Percentiles rank a stretch among this genome's conserved stretches.
phyloP scores from a whole-genome alignment of 805 yeast genomes.

The Cyberlindnera galapagoensis region DNA sequence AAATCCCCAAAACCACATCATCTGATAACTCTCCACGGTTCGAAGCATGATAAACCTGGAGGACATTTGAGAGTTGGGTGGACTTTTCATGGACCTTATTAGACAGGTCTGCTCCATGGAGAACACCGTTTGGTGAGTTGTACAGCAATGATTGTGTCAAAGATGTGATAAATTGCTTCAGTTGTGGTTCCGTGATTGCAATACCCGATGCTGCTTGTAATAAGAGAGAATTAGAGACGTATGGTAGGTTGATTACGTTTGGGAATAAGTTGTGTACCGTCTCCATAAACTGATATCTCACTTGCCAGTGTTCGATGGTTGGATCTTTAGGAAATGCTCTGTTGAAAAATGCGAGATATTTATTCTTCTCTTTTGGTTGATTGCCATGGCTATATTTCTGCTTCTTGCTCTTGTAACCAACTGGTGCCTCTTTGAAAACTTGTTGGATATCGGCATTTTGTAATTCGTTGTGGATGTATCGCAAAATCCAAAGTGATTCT shows the following conservation, averaged over 20 bases:
- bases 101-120: constrained; percentile 3
- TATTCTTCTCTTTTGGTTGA: background rate
- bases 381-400: too few species aligned
- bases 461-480: constrained; percentile 5
- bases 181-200: constrained; percentile 9
- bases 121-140: constrained; percentile 7
- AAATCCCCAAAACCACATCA: constrained; percentile 9
- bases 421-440: constrained; percentile 1
- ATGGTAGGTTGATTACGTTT: constrained; percentile 1
- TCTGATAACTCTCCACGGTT: constrained; percentile 10
- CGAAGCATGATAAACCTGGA: constrained; percentile 9
- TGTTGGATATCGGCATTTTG: constrained; percentile 2
- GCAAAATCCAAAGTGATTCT: constrained; percentile 5
- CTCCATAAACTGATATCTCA: constrained; percentile 10
- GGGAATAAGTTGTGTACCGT: constrained; percentile 12
- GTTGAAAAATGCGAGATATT: constrained; percentile 2
- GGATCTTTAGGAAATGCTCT: constrained; percentile 18
- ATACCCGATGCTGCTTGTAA: constrained; percentile 17
- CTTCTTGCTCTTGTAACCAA: too few species aligned
- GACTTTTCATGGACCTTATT: constrained; percentile 4
- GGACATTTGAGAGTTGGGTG: constrained; percentile 6
- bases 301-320: constrained; percentile 11
- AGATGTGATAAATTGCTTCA: constrained; percentile 3
- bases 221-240: constrained; percentile 7
- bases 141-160: constrained; percentile 4